A percentile compares a stretch with the other conserved stretches of the same genome.
Evolutionary conservation across 1,139 yeast species (phyloP).

Genomic region (Hansenula sp.): DNA sequence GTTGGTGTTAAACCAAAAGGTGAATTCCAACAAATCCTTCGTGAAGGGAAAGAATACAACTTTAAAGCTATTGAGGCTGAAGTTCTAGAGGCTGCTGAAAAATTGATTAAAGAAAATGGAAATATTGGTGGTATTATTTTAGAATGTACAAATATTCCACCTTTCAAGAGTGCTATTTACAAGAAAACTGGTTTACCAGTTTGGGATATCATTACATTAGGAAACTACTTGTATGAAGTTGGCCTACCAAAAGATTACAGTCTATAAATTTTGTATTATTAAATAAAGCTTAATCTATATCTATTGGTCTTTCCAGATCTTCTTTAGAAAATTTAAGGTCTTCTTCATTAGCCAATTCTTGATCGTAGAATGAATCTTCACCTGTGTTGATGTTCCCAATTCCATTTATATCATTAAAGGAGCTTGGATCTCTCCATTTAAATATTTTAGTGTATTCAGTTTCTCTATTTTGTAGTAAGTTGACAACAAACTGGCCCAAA

Average conservation of each 20-base stretch:
- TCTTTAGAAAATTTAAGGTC: slow-evolving; percentile 8
- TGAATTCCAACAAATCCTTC: slow-evolving; percentile 9
- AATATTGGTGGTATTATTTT: slow-evolving; percentile 11
- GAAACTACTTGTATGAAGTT: slow-evolving; percentile 11
- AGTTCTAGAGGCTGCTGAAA: slow-evolving; percentile 9
- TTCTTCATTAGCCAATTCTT: slow-evolving; percentile 9
- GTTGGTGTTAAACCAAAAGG: slow-evolving; percentile 12
- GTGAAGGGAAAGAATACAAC: slow-evolving; percentile 46
- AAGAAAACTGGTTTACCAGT: slow-evolving; percentile 7
- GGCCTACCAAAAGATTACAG: slow-evolving; percentile 5
- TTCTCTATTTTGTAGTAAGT: slow-evolving; percentile 26
- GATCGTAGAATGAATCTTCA: slow-evolving; percentile 10
- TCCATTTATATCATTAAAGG: slow-evolving; percentile 15
- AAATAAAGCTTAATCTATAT: not conserved
- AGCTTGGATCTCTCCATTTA: slow-evolving; percentile 31
- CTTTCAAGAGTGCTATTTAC: slow-evolving; percentile 10
- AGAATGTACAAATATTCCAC: slow-evolving; percentile 15
- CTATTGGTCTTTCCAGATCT: not conserved
- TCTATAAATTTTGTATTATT: not conserved
- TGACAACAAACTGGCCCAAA: slow-evolving; percentile 31
- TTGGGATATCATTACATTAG: slow-evolving; percentile 14
- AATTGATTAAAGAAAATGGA: slow-evolving; percentile 4
- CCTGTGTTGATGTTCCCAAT: slow-evolving; percentile 10
- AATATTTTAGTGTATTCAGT: slow-evolving; percentile 25
- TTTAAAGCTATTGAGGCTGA: slow-evolving; percentile 61